phyloP scores from a whole-genome alignment of 495 filamentous ascomycete species.

The Wilcoxina mikolae region DNA sequence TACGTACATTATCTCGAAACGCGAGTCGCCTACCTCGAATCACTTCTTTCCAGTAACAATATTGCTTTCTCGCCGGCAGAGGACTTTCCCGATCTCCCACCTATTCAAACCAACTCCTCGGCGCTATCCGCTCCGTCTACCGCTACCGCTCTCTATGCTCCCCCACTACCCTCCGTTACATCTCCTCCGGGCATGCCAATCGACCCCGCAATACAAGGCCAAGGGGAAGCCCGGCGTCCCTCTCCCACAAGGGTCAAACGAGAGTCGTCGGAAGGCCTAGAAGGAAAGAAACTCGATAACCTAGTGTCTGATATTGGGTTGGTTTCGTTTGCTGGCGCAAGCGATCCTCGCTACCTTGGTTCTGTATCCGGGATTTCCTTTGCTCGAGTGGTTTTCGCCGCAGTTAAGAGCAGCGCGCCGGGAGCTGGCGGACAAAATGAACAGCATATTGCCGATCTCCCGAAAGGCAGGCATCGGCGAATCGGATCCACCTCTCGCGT shows the following conservation, averaged over 20 bases:
- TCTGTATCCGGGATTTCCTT: slow-evolving; percentile 88
- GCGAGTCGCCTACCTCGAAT: slow-evolving; percentile 67
- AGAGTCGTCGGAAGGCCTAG: slow-evolving; percentile 18
- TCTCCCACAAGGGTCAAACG: slow-evolving; percentile 11
- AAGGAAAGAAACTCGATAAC: slow-evolving; percentile 41
- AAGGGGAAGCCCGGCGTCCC: slow-evolving; percentile 9
- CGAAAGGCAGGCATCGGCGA: slow-evolving; percentile 6
- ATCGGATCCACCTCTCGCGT: slow-evolving; percentile 24
- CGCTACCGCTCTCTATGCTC: slow-evolving; percentile 31
- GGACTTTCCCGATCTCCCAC: slow-evolving; percentile 55
- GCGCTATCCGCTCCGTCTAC: slow-evolving; percentile 32
- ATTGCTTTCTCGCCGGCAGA: slow-evolving; percentile 60
- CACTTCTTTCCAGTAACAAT: slow-evolving; percentile 51
- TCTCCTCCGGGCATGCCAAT: slow-evolving; percentile 14
- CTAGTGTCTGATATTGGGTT: slow-evolving; percentile 63
- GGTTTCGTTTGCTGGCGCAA: slow-evolving; percentile 59
- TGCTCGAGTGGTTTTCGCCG: slow-evolving; percentile 84
- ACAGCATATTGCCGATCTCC: slow-evolving; percentile 6
- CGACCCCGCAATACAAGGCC: slow-evolving; percentile 13
- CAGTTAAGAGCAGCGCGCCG: slow-evolving; percentile 53
- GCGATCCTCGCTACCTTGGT: slow-evolving; percentile 66
- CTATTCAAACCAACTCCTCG: slow-evolving; percentile 25
- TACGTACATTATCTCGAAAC: slow-evolving; percentile 93
- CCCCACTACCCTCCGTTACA: slow-evolving; percentile 26
- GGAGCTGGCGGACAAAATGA: slow-evolving; percentile 7